Evolutionary conservation across 371 early-diverging fungal genomes (phyloP).

Genomic region (Umbelopsis sp.): DNA sequence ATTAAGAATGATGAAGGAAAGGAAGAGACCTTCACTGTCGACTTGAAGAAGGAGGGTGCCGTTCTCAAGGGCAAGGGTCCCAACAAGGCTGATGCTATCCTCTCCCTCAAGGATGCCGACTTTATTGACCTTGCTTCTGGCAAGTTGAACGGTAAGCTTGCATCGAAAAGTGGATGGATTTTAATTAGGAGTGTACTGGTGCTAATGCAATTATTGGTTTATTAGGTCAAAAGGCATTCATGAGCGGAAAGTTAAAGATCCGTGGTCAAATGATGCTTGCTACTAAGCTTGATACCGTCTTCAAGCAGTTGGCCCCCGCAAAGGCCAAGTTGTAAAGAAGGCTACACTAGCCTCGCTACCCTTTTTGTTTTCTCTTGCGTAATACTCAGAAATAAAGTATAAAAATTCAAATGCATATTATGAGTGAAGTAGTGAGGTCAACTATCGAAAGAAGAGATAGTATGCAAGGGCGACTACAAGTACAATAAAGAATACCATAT

Average conservation of each 20-base stretch:
- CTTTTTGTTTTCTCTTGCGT: background rate
- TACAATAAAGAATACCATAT: constrained; percentile 49
- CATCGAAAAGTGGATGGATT: background rate
- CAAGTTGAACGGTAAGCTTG: constrained; percentile 65
- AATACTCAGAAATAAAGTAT: background rate
- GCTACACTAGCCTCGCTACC: background rate
- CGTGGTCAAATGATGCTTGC: constrained; percentile 83
- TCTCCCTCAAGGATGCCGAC: constrained; percentile 66
- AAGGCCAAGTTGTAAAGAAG: constrained; percentile 51
- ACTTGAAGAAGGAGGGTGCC: constrained; percentile 62
- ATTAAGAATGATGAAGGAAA: constrained; percentile 59
- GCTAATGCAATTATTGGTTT: background rate
- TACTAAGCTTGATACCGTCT: constrained; percentile 64
- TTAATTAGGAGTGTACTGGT: background rate
- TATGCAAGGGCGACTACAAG: constrained; percentile 44
- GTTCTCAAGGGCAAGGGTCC: constrained; percentile 60
- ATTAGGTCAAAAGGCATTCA: constrained; percentile 61
- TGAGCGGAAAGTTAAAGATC: constrained; percentile 73
- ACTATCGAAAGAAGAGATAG: constrained; percentile 51
- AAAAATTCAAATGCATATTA: background rate
- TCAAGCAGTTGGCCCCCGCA: constrained; percentile 32
- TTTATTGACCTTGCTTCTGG: constrained; percentile 79
- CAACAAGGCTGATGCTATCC: constrained; percentile 57
- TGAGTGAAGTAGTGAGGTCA: background rate
- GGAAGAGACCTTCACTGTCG: constrained; percentile 67